Evolutionary conservation across 2,329 filamentous ascomycete species (phyloP).

Genomic region (Colletotrichum cordylinicola): DNA sequence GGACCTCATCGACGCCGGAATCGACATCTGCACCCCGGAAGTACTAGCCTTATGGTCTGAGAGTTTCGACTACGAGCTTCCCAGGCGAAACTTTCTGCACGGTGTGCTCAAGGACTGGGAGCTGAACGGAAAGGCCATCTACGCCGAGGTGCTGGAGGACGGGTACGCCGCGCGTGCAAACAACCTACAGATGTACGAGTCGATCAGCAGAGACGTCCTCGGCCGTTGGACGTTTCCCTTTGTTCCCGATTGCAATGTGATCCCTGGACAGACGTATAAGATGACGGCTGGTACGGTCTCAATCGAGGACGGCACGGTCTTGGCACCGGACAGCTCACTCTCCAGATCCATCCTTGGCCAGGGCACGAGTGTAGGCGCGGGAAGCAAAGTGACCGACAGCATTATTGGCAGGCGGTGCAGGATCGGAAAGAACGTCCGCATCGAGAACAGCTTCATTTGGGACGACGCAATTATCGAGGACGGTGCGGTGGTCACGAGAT

Average conservation of each 20-base stretch:
- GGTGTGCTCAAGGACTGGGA: slow-evolving; percentile 97
- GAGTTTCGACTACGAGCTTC: slow-evolving; percentile 95
- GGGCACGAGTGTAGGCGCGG: slow-evolving; percentile 76
- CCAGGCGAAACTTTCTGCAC: slow-evolving; percentile 86
- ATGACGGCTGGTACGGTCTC: slow-evolving; percentile 74
- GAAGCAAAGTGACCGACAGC: slow-evolving; percentile 73
- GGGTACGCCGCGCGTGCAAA: slow-evolving; percentile 87
- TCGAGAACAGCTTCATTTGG: slow-evolving; percentile 87
- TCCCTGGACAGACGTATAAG: slow-evolving; percentile 78
- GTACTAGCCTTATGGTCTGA: slow-evolving; percentile 95
- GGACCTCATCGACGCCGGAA: slow-evolving; percentile 91
- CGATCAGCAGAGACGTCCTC: slow-evolving; percentile 86
- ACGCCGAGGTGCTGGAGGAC: slow-evolving; percentile 82
- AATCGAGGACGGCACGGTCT: slow-evolving; percentile 77
- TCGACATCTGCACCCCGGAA: slow-evolving; percentile 97
- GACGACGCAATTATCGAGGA: slow-evolving; percentile 82
- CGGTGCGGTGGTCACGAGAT: slow-evolving; percentile 70
- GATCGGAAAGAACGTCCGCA: slow-evolving; percentile 82
- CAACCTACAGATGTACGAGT: slow-evolving; percentile 88
- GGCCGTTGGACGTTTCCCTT: slow-evolving; percentile 88
- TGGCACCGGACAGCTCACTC: slow-evolving; percentile 75
- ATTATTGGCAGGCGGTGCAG: slow-evolving; percentile 85
- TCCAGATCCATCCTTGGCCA: slow-evolving; percentile 78
- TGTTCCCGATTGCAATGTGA: slow-evolving; percentile 86
- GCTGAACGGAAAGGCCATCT: slow-evolving; percentile 95